Base-by-base conservation (phyloP, 2,329 filamentous ascomycete species). In the Cladosporium austrohemisphaericum region DNA sequence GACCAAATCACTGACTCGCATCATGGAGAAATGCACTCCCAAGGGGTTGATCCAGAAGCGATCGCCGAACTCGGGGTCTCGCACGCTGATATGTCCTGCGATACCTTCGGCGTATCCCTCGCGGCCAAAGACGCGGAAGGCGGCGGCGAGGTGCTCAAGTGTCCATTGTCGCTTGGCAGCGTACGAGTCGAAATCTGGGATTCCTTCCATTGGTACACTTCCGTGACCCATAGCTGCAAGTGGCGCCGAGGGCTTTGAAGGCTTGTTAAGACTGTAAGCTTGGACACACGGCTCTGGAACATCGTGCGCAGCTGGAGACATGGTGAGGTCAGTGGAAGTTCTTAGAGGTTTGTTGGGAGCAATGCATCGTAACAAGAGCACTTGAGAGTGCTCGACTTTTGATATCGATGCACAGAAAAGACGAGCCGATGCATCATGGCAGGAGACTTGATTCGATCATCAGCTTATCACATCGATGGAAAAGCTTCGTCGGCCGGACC, bases 11-110 rank as follows among this genome's bases (percentile, higher is more conserved):
- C 50, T 1, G 74, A 73, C 70, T 95, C 84, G 90, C 90, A 95
- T 0, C 80, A 86, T 23, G 94, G 84, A 6, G 81, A 84, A 79
- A 91, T 85, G 69, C 88, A 95, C 57, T 90, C 85, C 78, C 87
- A 90, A 1, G 90, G 72, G 1, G 78, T 86, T 52, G 28, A 45
- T 45, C 41, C 41, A 45, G 29, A 45, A 45, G n/a, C 29, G 41
- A 9, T 45, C 41, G n/a, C 31, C 29, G 11, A 35, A 31, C 60
- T 83, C 79, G 0, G 81, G 80, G 60, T 85, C 82, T 5, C 80
- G 74, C 1, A 84, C 76, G 6, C 71, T 76, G 54, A 85, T 85
- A 59, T 84, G 80, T 0, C 82, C 81, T 23, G 74, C 74, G 67
- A 83, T 81, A 25, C 83, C 82, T 63, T 85, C 81, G 0, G 78